Base-by-base conservation (phyloP, 2,329 filamentous ascomycete genomes). In the Arthroderma uncinatum region DNA sequence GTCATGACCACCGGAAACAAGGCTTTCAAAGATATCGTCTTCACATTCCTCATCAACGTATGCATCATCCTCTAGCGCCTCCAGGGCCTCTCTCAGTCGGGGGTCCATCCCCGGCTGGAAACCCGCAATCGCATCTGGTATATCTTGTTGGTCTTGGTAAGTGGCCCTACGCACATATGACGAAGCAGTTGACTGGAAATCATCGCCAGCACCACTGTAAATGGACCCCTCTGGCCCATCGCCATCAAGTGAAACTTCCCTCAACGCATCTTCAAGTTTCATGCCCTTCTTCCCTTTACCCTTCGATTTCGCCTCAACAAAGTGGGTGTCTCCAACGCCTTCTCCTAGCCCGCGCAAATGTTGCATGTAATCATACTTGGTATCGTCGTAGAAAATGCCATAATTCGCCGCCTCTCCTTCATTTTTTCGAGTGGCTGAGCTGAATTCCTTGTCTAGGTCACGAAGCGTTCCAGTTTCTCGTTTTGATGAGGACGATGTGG, bases 21-120 rank as follows among this genome's bases (percentile, higher is more conserved):
- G 74, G 62, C 85, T 73, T 47, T 81, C 82, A 71, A 98, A 97
- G 54, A 97, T 74, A 57, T 93, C 87, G n/a, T 93, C 88, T 23
- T 84, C 83, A 28, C 81, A 79, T 36, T 92, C 82, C 5, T 87
- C 80, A 53, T 87, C 92, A 1, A 98, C 91, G 67, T 89, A 98
- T 1, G 87, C 92, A 23, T 98, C 93, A 66, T 98, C 93, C 53
- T 98, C 93, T 30, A 98, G 75, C 9, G 93, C 93, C 72, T 96
- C 91, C 23, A 98, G 74, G 4, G 91, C 90, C 71, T 98, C 93
- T 48, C 93, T 82, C 63, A 98, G 71, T 39, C 92, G 80, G 1
- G 91, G 91, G 67, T 98, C 94, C 93, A 98, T 97, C 68, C 97
- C 91, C 5, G 94, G 93, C 72, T 98, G 87, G 71, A 98, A 95